Evolutionary conservation across 108 stramenopile genomes (phyloP).

Genomic region (Asterionellopsis glacialis): DNA sequence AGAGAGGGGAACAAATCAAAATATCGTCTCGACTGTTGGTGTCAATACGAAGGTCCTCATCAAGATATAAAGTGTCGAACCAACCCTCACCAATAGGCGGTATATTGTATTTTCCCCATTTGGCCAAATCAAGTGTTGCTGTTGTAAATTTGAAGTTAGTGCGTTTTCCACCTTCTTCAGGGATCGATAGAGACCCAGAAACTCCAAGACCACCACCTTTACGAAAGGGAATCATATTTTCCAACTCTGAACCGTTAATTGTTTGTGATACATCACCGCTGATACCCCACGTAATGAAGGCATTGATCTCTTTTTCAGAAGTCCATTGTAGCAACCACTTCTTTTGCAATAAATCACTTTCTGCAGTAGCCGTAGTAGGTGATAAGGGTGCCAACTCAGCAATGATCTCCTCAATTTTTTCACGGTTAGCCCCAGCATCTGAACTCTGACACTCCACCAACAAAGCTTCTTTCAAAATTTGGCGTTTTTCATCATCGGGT

Average conservation of each 20-base stretch:
- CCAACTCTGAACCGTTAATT: conserved; percentile 19
- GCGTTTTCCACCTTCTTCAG: conserved; percentile 11
- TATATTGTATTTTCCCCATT: conserved; percentile 34
- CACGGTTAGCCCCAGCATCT: conserved; percentile 2
- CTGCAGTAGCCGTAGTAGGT: conserved; percentile 26
- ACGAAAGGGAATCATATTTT: conserved; percentile 48
- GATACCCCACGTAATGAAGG: conserved; percentile 39
- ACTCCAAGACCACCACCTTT: conserved; percentile 47
- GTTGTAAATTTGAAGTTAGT: conserved; percentile 44
- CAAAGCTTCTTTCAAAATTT: neutral
- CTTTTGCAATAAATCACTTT: conserved; percentile 23
- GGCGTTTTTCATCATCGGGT: too few relatives aligned
- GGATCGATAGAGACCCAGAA: conserved; percentile 16
- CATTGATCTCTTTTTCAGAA: conserved; percentile 62
- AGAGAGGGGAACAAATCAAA: conserved; percentile 39
- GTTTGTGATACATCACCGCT: conserved; percentile 38
- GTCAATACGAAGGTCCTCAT: conserved; percentile 54
- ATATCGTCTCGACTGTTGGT: conserved; percentile 59
- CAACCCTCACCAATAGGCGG: conserved; percentile 62
- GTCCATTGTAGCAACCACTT: conserved; percentile 55
- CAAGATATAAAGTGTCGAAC: conserved; percentile 65
- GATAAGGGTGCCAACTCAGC: conserved; percentile 23
- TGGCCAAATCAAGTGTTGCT: conserved; percentile 47
- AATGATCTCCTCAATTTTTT: conserved; percentile 28
- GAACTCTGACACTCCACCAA: neutral